phyloP scores from a whole-genome alignment of 176 grass and related monocot genomes.

The Microstegium vimineum region DNA sequence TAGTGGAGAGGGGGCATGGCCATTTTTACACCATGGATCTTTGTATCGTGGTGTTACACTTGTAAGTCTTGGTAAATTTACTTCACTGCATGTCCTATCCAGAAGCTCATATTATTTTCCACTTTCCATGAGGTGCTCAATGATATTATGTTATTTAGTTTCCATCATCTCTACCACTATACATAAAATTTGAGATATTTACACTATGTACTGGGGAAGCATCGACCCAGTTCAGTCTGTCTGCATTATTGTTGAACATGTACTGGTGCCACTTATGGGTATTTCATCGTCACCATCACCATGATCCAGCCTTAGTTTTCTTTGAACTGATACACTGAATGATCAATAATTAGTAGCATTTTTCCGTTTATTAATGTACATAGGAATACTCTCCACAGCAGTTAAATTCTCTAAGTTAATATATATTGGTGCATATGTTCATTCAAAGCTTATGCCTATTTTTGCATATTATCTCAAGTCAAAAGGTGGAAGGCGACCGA shows the following conservation, averaged over 20 bases:
- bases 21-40: constrained; percentile 88
- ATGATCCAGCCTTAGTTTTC: not conserved
- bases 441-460: constrained; percentile 24
- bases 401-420: not conserved
- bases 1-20: constrained; percentile 71
- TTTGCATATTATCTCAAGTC: constrained; percentile 66
- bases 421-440: not conserved
- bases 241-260: not conserved
- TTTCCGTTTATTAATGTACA: not conserved
- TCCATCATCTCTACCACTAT: not conserved
- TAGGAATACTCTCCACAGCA: not conserved
- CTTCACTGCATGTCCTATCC: constrained; percentile 1
- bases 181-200: not conserved
- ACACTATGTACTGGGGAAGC: not conserved
- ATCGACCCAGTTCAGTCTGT: not conserved
- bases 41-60: constrained; percentile 87
- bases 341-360: not conserved
- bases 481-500: constrained; percentile 69
- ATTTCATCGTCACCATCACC: not conserved
- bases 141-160: not conserved
- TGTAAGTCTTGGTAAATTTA: constrained; percentile 55
- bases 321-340: constrained; percentile 1
- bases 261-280: not conserved
- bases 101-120: not conserved
- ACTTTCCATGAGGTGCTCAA: not conserved